Base-by-base conservation (phyloP, 805 yeast species). In the Pichia rugopelliculosa region DNA sequence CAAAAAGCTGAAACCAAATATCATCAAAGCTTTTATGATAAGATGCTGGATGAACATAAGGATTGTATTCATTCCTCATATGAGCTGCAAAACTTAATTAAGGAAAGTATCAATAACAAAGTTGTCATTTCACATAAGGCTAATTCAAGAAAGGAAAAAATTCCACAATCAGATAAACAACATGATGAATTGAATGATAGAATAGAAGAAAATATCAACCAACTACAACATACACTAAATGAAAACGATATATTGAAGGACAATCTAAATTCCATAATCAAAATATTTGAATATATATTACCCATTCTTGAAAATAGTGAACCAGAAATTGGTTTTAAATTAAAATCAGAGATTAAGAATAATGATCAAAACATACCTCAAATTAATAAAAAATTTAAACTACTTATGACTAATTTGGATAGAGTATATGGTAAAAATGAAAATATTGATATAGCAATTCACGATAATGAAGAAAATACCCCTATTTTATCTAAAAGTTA, bases 401-500 rank as follows among this genome's bases (percentile, higher is more conserved):
- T 34, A 8, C n/a, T 36, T 10, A 25, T 23, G 10, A 44, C 33
- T 5, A 18, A 20, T 1, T 9, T 51, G 7, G 39, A 46, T 4
- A 54, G 66, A 41, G 51, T 42, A n/a, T 64, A 60, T 36, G 67
- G 66, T 8, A 26, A 54, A 17, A 60, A 56, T 49, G 61, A 61
- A 15, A 52, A 59, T 11, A 52, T 57, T 4, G 56, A 64, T 44
- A 57, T 65, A 39, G 68, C 68, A 17, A 41, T 57, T 44, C 68
- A 64, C 47, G 68, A 64, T 46, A 48, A 41, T 13, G 60, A 55
- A 10, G 53, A 55, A 3, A 46, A 51, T 15, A 49, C 48, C 37
- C 74, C 72, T 0, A 60, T 73, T 0, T 71, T 80, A 56, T 71
- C 80, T 8, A 85, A 81, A 53, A 67, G 71, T 17, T 80, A 71